phyloP scores from a whole-genome alignment of 2,329 filamentous ascomycete genomes.

The Chaetothyriales sp. region DNA sequence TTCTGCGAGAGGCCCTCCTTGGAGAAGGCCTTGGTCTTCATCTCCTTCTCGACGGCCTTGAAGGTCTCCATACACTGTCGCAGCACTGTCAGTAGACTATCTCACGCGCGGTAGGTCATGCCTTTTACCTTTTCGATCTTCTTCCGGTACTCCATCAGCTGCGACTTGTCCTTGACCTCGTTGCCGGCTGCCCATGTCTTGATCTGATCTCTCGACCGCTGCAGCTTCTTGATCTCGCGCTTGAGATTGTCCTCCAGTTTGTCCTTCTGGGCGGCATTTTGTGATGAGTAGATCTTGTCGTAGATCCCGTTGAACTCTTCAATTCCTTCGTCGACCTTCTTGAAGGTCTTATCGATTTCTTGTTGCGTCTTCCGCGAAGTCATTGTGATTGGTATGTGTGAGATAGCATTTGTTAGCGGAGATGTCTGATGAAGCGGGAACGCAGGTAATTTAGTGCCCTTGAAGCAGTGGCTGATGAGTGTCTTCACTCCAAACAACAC shows the following conservation, averaged over 20 bases:
- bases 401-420: not conserved
- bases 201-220: conserved; percentile 93
- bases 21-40: conserved; percentile 99
- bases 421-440: not conserved
- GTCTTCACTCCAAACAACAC: not conserved
- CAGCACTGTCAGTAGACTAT: conserved; percentile 10
- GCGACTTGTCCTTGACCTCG: conserved; percentile 98
- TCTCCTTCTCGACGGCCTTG: conserved; percentile 99
- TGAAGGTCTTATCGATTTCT: conserved; percentile 99
- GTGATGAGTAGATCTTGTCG: conserved; percentile 90
- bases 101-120: conserved; percentile 6
- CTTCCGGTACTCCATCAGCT: conserved; percentile 81
- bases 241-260: conserved; percentile 97
- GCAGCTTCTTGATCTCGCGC: conserved; percentile 99
- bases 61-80: conserved; percentile 75
- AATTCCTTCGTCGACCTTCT: conserved; percentile 90
- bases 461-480: not conserved
- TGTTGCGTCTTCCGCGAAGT: conserved; percentile 90
- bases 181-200: conserved; percentile 98
- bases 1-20: conserved; percentile 91
- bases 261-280: conserved; percentile 89
- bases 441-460: not conserved
- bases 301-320: conserved; percentile 86
- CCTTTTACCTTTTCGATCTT: conserved; percentile 77
- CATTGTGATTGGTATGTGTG: conserved; percentile 42